A percentile compares a stretch with the other conserved stretches of the same genome.
phyloP scores from a whole-genome alignment of 495 filamentous ascomycete genomes.

The Extremus antarcticus region DNA sequence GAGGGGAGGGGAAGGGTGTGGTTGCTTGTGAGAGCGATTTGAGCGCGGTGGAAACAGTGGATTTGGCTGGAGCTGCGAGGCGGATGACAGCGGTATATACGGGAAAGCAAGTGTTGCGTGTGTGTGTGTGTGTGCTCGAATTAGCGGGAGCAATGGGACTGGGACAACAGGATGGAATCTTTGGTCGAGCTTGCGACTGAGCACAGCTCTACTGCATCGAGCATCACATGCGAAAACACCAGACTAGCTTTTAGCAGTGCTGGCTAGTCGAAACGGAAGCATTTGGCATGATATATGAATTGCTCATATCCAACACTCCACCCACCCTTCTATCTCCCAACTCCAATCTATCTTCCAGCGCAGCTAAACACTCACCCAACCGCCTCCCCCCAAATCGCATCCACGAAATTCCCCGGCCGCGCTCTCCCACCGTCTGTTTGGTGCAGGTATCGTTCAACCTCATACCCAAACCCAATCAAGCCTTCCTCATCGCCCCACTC shows the following conservation, averaged over 20 bases:
- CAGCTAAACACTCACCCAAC: background rate
- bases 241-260: background rate
- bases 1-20: no score
- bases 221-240: background rate
- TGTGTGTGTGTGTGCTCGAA: background rate
- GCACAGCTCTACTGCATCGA: background rate
- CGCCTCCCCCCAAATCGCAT: constrained; percentile 22
- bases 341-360: background rate
- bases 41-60: no score
- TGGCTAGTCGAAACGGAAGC: background rate
- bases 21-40: no score
- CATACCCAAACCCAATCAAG: constrained; percentile 62
- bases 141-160: background rate
- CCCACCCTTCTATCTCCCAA: no score
- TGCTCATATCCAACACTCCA: background rate
- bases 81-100: background rate
- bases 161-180: background rate
- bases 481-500: constrained; percentile 83
- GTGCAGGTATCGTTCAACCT: constrained; percentile 47
- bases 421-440: constrained; percentile 29
- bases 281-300: background rate
- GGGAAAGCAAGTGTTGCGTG: no score
- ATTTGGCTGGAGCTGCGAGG: no score
- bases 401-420: constrained; percentile 36
- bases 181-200: no score